A percentile compares a stretch with the other conserved stretches of the same genome.
Evolutionary conservation across 2,329 filamentous ascomycete genomes (phyloP).

Genomic region (Conoideocrella luteorostrata): DNA sequence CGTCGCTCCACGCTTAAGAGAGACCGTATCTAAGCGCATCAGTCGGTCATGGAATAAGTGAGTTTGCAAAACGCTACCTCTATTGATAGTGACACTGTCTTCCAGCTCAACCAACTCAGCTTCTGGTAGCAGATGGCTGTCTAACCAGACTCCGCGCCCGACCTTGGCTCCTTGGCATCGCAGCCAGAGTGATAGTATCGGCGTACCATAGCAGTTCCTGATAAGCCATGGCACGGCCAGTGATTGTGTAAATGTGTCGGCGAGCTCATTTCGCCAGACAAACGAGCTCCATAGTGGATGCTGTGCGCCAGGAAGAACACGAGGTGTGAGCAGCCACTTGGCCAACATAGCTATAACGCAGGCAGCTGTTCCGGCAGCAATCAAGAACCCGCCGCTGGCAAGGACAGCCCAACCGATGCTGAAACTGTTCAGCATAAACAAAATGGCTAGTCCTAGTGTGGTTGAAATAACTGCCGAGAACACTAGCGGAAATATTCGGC

Average conservation of each 20-base stretch:
- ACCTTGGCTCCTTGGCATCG: slow-evolving; percentile 12
- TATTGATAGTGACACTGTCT: slow-evolving; percentile 13
- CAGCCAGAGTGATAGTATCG: slow-evolving; percentile 11
- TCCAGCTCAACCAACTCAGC: slow-evolving; percentile 12
- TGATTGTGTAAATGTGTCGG: slow-evolving; percentile 50
- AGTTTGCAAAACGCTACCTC: slow-evolving; percentile 13
- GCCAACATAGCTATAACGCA: slow-evolving; percentile 9
- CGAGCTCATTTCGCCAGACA: slow-evolving; percentile 37
- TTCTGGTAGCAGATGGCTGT: slow-evolving; percentile 15
- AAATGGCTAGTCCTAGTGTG: slow-evolving; percentile 2
- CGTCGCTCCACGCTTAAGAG: slow-evolving; percentile 12
- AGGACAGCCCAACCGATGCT: slow-evolving; percentile 9
- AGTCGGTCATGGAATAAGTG: slow-evolving; percentile 16
- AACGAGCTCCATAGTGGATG: slow-evolving; percentile 16
- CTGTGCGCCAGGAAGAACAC: slow-evolving; percentile 10
- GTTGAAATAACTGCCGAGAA: slow-evolving; percentile 4
- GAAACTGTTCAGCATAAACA: slow-evolving; percentile 7
- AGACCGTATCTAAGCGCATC: slow-evolving; percentile 14
- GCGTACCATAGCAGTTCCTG: slow-evolving; percentile 13
- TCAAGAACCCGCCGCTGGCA: slow-evolving; percentile 4
- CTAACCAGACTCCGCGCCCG: slow-evolving; percentile 14
- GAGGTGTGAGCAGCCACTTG: slow-evolving; percentile 14
- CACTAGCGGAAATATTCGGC: slow-evolving; percentile 11
- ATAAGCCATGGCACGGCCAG: slow-evolving; percentile 12
- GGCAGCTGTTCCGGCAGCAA: slow-evolving; percentile 4